Conservation (phyloP, 257 asterid genomes). For the Solanum habrochaites region DNA sequence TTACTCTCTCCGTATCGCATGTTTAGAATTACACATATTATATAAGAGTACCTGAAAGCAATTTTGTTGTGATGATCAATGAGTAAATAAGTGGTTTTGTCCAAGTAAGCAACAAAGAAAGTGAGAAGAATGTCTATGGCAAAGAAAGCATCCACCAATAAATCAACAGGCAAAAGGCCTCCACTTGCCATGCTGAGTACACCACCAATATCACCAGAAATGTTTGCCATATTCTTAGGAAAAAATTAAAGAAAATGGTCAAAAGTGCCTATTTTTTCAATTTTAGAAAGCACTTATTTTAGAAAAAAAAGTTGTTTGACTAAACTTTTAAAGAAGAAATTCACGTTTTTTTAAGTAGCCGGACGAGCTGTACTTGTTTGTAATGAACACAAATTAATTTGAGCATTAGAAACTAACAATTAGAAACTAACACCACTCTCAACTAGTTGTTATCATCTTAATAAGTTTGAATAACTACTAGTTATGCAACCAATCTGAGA, state of each 20-base stretch:
- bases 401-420: no score
- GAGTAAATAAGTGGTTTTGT: conserved; percentile 66
- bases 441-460: background rate
- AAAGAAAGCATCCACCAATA: conserved; percentile 71
- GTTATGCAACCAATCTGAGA: background rate
- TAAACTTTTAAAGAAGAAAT: background rate
- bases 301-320: background rate
- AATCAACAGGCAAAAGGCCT: conserved; percentile 61
- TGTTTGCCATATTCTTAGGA: conserved; percentile 56
- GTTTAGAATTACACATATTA: background rate
- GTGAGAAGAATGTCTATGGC: conserved; percentile 61
- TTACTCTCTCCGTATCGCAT: background rate
- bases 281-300: background rate
- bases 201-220: conserved; percentile 75
- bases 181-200: conserved; percentile 81
- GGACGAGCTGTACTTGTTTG: background rate
- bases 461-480: background rate
- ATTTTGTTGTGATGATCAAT: conserved; percentile 63
- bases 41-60: conserved; percentile 34
- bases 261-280: background rate
- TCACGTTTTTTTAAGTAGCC: background rate
- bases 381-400: background rate
- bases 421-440: no score
- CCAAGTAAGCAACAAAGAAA: conserved; percentile 81
- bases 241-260: background rate